Evolutionary conservation across 2,329 filamentous ascomycete genomes (phyloP).

Genomic region (Fusarium keratoplasticum): DNA sequence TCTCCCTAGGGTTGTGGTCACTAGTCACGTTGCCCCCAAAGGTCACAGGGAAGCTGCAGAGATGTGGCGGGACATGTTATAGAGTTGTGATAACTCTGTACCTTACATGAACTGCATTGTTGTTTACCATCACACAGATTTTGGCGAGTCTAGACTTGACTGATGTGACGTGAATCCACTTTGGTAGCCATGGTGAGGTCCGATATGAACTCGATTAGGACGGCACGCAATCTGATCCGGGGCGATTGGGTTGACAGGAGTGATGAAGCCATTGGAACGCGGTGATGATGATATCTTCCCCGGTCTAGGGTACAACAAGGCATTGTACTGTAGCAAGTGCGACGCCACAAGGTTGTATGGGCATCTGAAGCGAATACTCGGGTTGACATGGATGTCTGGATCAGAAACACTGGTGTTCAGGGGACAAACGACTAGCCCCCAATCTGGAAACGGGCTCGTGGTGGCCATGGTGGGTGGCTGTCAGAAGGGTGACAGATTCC

Average conservation of each 20-base stretch:
- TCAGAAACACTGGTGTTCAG: conserved; percentile 40
- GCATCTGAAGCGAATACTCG: conserved; percentile 2
- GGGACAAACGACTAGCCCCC: conserved; percentile 21
- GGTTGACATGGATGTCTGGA: conserved; percentile 11
- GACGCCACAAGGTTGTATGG: not conserved
- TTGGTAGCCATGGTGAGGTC: not conserved
- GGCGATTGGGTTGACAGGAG: not conserved
- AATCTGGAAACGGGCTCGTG: conserved; percentile 18
- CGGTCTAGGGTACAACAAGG: conserved; percentile 4
- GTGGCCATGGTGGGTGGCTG: conserved; percentile 11
- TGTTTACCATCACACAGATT: not conserved
- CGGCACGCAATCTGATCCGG: not conserved
- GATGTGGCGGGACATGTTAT: not conserved
- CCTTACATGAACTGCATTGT: not conserved
- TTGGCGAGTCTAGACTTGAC: not conserved
- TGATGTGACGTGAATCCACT: not conserved
- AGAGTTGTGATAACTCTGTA: not conserved
- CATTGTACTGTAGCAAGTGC: not conserved
- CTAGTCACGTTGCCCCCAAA: not conserved
- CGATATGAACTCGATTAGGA: not conserved
- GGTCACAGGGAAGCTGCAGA: not conserved
- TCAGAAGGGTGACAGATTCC: conserved; percentile 25
- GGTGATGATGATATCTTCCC: conserved; percentile 1
- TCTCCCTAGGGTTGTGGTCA: not conserved
- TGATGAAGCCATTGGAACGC: conserved; percentile 7